Base-by-base conservation (phyloP, 495 filamentous ascomycete genomes). In the Pseudoneurospora amorphoporcata region DNA sequence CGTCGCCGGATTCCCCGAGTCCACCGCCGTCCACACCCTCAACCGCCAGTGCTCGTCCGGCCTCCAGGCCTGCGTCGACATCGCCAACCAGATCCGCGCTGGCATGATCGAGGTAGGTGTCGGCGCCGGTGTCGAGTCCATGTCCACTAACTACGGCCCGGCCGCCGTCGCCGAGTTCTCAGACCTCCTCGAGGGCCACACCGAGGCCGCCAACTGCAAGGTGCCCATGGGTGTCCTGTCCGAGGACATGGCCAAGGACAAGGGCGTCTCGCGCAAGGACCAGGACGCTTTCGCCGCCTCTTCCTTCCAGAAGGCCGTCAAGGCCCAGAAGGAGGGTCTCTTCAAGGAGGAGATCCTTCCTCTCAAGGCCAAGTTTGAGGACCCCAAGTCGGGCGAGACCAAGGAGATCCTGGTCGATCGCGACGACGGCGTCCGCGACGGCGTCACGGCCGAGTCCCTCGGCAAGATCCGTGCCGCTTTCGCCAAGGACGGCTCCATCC, bases 101-200 rank as follows among this genome's bases (percentile, higher is more conserved):
- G 96, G 93, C 69, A 96, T 97, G 93, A 98, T 99, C 77, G 95
- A 98, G 68, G 82, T 98, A 73, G 95, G 95, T 75, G 90, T 98
- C 75, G 95, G 94, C 71, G 94, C 94, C 5, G 95, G 95, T 79
- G 94, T 97, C n/a, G 95, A 99, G 90, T 94, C 90, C 84, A 99
- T 99, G 95, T 92, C 89, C 79, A 86, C 85, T 71, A 92, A 98
- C 78, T 98, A 98, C 80, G 94, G 94, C 29, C 95, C 95, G 43
- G 87, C 86, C 38, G 95, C 95, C 68, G 94, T 99, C 17, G 90
- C 91, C 73, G 95, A 99, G 81, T 97, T 99, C 88, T 95, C 92
- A 35, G 93, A 97, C 16, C 89, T 97, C 72, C 89, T 99, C 68
- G 92, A 98, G 78, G 88, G 83, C 74, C 88, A 96, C 84, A 86